A percentile compares a stretch with the other conserved stretches of the same genome.
These are phyloP conservation scores for Trametes gibbosa DNA, from an alignment of 768 basidiomycete species.

Conservation along the genomic window DNA sequence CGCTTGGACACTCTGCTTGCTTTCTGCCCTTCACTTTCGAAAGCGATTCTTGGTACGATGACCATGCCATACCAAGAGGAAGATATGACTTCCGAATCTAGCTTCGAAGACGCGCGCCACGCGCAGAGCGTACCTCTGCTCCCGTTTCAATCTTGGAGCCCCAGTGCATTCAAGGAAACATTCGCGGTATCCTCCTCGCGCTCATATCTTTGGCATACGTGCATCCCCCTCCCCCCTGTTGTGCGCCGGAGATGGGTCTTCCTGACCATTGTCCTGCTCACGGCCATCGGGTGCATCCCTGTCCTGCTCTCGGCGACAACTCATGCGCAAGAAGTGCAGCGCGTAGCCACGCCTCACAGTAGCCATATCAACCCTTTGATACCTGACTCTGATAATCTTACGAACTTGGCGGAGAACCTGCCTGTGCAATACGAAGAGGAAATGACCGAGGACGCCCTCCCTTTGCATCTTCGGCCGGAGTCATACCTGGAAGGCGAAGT, in stretches of 20 bases:
- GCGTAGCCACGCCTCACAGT: not conserved
- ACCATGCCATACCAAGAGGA: not conserved
- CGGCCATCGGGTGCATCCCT: not conserved
- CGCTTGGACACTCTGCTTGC: not conserved
- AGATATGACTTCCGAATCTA: not conserved
- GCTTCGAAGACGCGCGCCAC: constrained; percentile 1
- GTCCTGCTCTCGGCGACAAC: not conserved
- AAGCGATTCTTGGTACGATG: not conserved
- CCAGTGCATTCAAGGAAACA: constrained; percentile 1
- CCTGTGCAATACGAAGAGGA: too few relatives aligned
- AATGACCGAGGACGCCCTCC: not conserved
- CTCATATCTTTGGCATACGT: not conserved
- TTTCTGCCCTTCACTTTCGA: not conserved
- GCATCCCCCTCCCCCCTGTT: not conserved
- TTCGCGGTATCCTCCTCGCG: not conserved
- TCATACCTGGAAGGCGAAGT: constrained; percentile 39
- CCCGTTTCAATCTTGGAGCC: constrained; percentile 4
- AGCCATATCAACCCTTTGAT: not conserved
- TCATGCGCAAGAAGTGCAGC: not conserved
- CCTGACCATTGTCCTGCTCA: not conserved
- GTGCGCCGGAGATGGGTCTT: not conserved
- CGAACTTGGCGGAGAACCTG: too few relatives aligned
- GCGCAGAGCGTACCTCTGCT: not conserved
- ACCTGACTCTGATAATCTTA: too few relatives aligned
- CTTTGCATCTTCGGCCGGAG: constrained; percentile 6